Evolutionary conservation across 768 basidiomycete genomes (phyloP).

Genomic region (Boletellus sp.): DNA sequence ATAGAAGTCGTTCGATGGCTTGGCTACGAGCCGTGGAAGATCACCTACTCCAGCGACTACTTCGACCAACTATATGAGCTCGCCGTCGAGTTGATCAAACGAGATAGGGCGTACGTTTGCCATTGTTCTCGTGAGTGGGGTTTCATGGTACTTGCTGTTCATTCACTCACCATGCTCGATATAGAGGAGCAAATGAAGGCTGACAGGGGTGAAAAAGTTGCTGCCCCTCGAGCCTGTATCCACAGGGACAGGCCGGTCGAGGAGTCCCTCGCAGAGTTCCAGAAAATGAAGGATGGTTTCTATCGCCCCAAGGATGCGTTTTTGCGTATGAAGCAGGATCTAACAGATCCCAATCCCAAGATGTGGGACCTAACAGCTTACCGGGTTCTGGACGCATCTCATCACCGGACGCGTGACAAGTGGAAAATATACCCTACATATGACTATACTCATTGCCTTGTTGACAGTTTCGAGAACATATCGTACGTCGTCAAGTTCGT

Average conservation of each 20-base stretch:
- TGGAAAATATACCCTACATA: conserved; percentile 99
- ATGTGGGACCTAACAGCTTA: conserved; percentile 99
- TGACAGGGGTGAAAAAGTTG: conserved; percentile 81
- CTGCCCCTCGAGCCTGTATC: conserved; percentile 76
- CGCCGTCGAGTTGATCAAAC: conserved; percentile 82
- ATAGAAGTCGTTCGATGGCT: conserved; percentile 95
- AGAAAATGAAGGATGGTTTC: conserved; percentile 86
- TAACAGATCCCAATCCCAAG: conserved; percentile 89
- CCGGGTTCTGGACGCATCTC: conserved; percentile 83
- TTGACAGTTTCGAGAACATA: conserved; percentile 98
- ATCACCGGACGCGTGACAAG: conserved; percentile 88
- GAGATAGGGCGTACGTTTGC: conserved; percentile 93
- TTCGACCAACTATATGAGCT: conserved; percentile 84
- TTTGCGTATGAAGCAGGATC: conserved; percentile 95
- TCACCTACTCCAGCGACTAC: conserved; percentile 98
- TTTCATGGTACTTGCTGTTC: background rate
- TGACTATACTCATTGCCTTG: conserved; percentile 97
- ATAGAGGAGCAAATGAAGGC: conserved; percentile 89
- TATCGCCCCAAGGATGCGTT: conserved; percentile 92
- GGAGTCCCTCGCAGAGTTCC: conserved; percentile 86
- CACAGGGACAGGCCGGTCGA: conserved; percentile 83
- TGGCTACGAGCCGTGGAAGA: conserved; percentile 97
- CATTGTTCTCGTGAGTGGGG: conserved; percentile 83
- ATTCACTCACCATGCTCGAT: conserved; percentile 4
- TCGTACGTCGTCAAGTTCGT: conserved; percentile 58